Evolutionary conservation across 2,329 filamentous ascomycete species (phyloP).

Genomic region (Cladosporium sp.): DNA sequence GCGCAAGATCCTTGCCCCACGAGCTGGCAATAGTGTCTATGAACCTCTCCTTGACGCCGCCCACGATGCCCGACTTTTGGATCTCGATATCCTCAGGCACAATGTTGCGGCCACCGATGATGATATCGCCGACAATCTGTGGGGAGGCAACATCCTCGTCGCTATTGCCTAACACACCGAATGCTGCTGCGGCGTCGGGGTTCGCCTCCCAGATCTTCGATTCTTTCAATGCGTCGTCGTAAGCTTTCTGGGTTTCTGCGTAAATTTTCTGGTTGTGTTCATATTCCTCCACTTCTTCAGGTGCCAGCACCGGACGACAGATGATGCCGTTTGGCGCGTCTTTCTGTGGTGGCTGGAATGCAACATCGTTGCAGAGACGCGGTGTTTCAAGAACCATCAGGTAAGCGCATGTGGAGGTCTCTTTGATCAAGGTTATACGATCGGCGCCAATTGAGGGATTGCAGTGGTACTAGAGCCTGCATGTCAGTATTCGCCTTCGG

Average conservation of each 20-base stretch:
- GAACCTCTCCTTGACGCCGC: slow-evolving; percentile 49
- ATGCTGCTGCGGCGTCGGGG: slow-evolving; percentile 31
- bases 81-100: slow-evolving; percentile 54
- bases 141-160: not conserved
- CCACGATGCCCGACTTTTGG: slow-evolving; percentile 48
- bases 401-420: slow-evolving; percentile 85
- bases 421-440: slow-evolving; percentile 88
- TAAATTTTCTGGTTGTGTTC: slow-evolving; percentile 22
- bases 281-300: slow-evolving; percentile 45
- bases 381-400: slow-evolving; percentile 91
- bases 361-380: slow-evolving; percentile 79
- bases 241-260: slow-evolving; percentile 8
- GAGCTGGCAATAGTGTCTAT: slow-evolving; percentile 52
- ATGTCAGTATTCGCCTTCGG: not conserved
- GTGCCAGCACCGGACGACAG: slow-evolving; percentile 66
- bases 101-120: slow-evolving; percentile 54
- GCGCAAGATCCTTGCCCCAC: slow-evolving; percentile 45
- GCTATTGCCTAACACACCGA: slow-evolving; percentile 2
- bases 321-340: slow-evolving; percentile 71
- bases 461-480: slow-evolving; percentile 61
- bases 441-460: slow-evolving; percentile 67
- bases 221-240: slow-evolving; percentile 17
- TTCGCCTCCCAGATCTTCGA: slow-evolving; percentile 19
- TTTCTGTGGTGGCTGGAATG: slow-evolving; percentile 77
- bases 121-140: slow-evolving; percentile 53